A percentile compares a stretch with the other conserved stretches of the same genome.
Evolutionary conservation across 2,329 filamentous ascomycete genomes (phyloP).

Genomic region (Thielaviopsis punctulata): DNA sequence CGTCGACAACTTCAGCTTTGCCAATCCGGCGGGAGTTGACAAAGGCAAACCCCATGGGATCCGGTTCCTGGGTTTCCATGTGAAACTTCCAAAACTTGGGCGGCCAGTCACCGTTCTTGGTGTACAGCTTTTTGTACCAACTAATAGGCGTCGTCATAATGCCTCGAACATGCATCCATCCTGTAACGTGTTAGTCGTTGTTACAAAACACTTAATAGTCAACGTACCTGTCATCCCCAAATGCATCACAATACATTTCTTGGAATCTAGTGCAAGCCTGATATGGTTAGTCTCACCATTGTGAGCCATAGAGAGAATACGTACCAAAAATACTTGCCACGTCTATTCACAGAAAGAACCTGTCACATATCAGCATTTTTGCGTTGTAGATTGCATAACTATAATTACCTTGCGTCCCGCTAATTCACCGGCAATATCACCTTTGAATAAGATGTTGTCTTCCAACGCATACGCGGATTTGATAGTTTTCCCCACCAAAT

Average conservation of each 20-base stretch:
- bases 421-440: slow-evolving; percentile 53
- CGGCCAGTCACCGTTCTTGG: slow-evolving; percentile 55
- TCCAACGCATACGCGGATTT: slow-evolving; percentile 52
- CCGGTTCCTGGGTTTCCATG: slow-evolving; percentile 41
- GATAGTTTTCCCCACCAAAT: slow-evolving; percentile 73
- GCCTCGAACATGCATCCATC: slow-evolving; percentile 79
- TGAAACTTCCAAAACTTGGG: slow-evolving; percentile 82
- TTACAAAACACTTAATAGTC: not conserved
- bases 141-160: slow-evolving; percentile 63
- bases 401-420: not conserved
- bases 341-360: slow-evolving; percentile 53
- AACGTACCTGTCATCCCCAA: slow-evolving; percentile 50
- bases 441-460: slow-evolving; percentile 75
- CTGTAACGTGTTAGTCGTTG: slow-evolving; percentile 15
- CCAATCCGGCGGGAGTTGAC: slow-evolving; percentile 67
- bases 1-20: slow-evolving; percentile 68
- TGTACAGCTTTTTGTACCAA: slow-evolving; percentile 63
- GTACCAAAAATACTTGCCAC: slow-evolving; percentile 93
- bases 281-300: not conserved
- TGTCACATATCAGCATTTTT: slow-evolving; percentile 21
- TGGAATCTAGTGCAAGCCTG: slow-evolving; percentile 42
- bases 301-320: slow-evolving; percentile 9
- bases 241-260: slow-evolving; percentile 80
- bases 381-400: not conserved
- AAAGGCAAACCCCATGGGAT: slow-evolving; percentile 52